Evolutionary conservation across 257 asterid genomes (phyloP), one percentile per base, ranked within the genome.

Genomic region (Jaltomata sinuosa): DNA sequence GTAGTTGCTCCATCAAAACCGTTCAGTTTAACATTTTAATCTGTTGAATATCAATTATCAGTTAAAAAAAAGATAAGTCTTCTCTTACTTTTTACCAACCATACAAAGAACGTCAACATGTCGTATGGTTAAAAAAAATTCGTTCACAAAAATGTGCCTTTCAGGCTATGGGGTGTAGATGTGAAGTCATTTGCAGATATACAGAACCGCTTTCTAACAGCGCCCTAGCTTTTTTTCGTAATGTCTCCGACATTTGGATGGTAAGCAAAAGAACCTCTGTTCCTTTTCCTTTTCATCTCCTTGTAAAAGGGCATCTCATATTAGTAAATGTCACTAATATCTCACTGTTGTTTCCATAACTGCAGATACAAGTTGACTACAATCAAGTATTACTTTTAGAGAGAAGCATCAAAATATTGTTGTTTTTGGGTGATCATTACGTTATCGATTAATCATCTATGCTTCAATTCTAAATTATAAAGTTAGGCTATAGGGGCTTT

Each of bases 151-250:
- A 42, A 6, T 42, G 29, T 72, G 16, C 5, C 25, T 45, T 76
- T 76, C 93, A 96, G 99, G 99, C 90, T 93, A 69, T 96, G 99
- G 99, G 98, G 97, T 11, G 82, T 76, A 65, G 99, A 94, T 27
- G 98, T 96, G 86, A 91, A 87, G 87, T 91, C 87, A 85, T 96
- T 96, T 89, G 84, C 88, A 49, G 97, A 96, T 40, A 94, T 96
- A 83, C 91, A 83, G 85, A 85, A 80, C 74, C 92, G 91, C 82
- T 84, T 93, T 68, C 67, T 62, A 21, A 61, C 81, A 10, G 83
- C 77, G 55, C 49, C 91, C 18, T 88, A 79, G 85, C 80, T 76
- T 32, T 40, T 42, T 38, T 61, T 7, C 38, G 1, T 40, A 38
- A 52, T 32, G 52, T 19, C 77, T 59, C 76, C 40, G 59, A 3